Base-by-base conservation (phyloP, 768 basidiomycete species). In the Mycena polygramma region DNA sequence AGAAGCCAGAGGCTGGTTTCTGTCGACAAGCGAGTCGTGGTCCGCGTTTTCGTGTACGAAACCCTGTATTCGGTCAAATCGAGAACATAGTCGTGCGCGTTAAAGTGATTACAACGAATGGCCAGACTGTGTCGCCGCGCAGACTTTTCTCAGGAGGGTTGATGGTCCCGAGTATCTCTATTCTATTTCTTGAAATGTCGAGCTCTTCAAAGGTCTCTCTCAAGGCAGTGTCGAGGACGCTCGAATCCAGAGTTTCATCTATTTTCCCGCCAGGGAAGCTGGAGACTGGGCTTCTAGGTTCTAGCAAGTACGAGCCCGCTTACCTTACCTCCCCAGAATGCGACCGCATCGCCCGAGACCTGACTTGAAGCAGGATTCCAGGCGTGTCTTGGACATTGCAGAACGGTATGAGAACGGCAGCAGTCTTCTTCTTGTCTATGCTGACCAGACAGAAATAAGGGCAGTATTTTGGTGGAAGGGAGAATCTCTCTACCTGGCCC, bases 291-390 rank as follows among this genome's bases (percentile, higher is more conserved):
- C 24, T 30, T 26, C 39, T 55, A 41, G 35, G 20, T 26, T n/a
- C 37, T 15, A 13, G 45, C 43, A 19, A 45, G 15, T 51, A 36
- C 11, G 30, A 30, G 30, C 49, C 14, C 3, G 39, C 20, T 17
- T 17, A 93, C 94, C 94, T 94, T 41, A 94, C 89, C 83, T 94
- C 92, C n/a, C 94, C 93, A 0, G 93, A 90, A 79, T 94, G 94
- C 37, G 83, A 86, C 73, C 92, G 83, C 59, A 92, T 79, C 48
- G 87, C 79, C 74, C 89, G 88, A 19, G 88, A 88, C 72, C 94
- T 85, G 39, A 94, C 88, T 78, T 94, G 91, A 19, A 94, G 84
- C 55, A 95, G 77, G 22, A 95, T 85, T 9, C 92, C 90, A 0
- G 94, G 91, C 17, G 82, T 81, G 59, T 85, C 84, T 39, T 86